phyloP scores from a whole-genome alignment of 2,329 filamentous ascomycete genomes.

The Arthrobotrys megalospora region DNA sequence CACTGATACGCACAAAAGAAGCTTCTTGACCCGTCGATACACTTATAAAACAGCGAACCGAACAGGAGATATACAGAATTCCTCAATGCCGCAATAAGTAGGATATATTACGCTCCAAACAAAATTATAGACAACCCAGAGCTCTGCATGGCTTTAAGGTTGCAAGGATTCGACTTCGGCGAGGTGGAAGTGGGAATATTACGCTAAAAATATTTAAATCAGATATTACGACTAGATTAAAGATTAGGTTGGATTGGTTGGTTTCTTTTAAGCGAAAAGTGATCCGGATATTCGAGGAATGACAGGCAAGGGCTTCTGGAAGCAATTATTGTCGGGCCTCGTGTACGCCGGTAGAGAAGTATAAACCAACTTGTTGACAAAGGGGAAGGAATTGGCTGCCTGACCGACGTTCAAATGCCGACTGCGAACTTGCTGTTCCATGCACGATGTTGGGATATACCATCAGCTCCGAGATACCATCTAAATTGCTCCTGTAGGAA shows the following conservation, averaged over 20 bases:
- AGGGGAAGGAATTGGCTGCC: conserved; percentile 13
- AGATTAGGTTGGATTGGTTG: conserved; percentile 5
- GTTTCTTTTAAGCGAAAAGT: conserved; percentile 9
- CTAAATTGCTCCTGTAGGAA: conserved; percentile 14
- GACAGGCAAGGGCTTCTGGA: conserved; percentile 51
- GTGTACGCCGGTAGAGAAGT: neutral
- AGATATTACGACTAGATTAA: neutral
- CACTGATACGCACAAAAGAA: neutral
- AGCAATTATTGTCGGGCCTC: conserved; percentile 18
- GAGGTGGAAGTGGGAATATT: conserved; percentile 47
- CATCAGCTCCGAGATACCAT: conserved; percentile 12
- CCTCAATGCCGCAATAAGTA: conserved; percentile 20
- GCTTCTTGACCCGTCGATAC: neutral
- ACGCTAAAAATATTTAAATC: conserved; percentile 43
- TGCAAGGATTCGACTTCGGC: conserved; percentile 54
- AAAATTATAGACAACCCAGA: neutral
- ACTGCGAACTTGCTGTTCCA: neutral
- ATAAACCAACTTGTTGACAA: conserved; percentile 8
- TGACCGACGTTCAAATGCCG: conserved; percentile 2
- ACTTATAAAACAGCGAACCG: neutral
- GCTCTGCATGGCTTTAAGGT: conserved; percentile 17
- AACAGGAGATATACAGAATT: conserved; percentile 17
- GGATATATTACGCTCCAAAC: conserved; percentile 2
- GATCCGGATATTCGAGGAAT: conserved; percentile 29
- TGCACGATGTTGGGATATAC: neutral